A percentile compares a stretch with the other conserved stretches of the same genome.
Conservation (phyloP, 345 rosid species). For the Turnera subulata region DNA sequence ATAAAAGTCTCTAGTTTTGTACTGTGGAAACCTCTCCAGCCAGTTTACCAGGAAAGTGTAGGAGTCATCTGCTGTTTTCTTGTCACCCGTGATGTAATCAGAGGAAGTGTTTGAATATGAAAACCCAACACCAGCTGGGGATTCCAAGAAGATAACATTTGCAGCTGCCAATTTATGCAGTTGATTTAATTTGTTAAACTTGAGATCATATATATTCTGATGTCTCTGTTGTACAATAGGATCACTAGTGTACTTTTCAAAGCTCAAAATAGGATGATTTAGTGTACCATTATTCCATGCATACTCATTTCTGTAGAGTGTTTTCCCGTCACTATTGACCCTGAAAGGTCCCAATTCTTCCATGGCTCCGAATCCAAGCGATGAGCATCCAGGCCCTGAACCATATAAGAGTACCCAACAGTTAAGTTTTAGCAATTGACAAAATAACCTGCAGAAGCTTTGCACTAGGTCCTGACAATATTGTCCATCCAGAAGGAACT, state of each 20-base stretch:
- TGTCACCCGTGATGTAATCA: conserved; percentile 38
- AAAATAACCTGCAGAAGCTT: no score
- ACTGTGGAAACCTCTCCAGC: conserved; percentile 41
- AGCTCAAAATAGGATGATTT: no score
- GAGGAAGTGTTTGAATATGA: conserved; percentile 47
- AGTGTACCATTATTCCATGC: conserved; percentile 42
- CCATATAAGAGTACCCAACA: no score
- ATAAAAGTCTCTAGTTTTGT: conserved; percentile 32
- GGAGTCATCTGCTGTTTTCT: conserved; percentile 39
- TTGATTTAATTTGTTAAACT: neutral
- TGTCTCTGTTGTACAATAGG: no score
- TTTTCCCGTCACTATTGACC: conserved; percentile 37
- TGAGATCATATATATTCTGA: neutral
- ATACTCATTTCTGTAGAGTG: conserved; percentile 32
- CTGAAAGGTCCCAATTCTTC: conserved; percentile 51
- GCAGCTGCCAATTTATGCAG: conserved; percentile 23
- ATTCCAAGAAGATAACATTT: conserved; percentile 47
- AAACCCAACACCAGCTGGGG: conserved; percentile 49
- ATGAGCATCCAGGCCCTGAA: conserved; percentile 57
- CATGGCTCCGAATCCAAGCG: conserved; percentile 52
- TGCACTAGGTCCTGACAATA: no score
- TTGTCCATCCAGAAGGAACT: no score
- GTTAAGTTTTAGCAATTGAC: no score
- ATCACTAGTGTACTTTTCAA: no score
- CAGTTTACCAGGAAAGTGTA: conserved; percentile 43